Percentiles rank a stretch among this genome's conserved stretches.
These are phyloP conservation scores for Penicillium diatomitis DNA, from an alignment of 495 filamentous ascomycete species.

Conservation along the genomic window DNA sequence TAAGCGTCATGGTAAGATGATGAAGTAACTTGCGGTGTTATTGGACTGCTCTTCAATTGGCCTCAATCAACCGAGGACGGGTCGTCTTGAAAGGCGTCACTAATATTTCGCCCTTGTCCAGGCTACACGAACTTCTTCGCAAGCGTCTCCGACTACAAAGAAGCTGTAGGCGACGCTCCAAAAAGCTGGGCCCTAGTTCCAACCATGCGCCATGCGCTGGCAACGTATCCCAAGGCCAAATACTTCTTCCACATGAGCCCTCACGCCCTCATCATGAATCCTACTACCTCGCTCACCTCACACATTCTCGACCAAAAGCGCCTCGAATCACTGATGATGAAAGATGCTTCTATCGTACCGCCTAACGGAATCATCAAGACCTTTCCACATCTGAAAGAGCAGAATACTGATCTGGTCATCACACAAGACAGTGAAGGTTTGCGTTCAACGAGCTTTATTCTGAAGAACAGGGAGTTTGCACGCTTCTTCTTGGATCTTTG, in stretches of 20 bases:
- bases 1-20: constrained; percentile 65
- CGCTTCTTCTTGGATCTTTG: constrained; percentile 89
- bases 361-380: constrained; percentile 96
- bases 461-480: constrained; percentile 81
- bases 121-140: constrained; percentile 85
- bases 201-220: constrained; percentile 84
- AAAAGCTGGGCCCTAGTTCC: constrained; percentile 70
- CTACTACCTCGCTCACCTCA: constrained; percentile 53
- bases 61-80: too few species aligned
- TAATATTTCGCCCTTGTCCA: constrained; percentile 24
- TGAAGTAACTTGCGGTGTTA: too few species aligned
- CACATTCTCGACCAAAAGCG: constrained; percentile 57
- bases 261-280: constrained; percentile 86
- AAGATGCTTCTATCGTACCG: constrained; percentile 79
- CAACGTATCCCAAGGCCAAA: constrained; percentile 57
- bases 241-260: constrained; percentile 83
- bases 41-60: too few species aligned
- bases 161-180: constrained; percentile 52
- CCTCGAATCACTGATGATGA: constrained; percentile 74
- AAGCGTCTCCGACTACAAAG: constrained; percentile 59
- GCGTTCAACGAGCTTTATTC: constrained; percentile 63
- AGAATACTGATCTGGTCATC: constrained; percentile 73
- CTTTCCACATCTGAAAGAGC: constrained; percentile 65
- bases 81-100: neutral
- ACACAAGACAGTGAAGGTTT: constrained; percentile 83